Evolutionary conservation across 805 yeast species (phyloP).

Genomic region (Nakazawaea populi): DNA sequence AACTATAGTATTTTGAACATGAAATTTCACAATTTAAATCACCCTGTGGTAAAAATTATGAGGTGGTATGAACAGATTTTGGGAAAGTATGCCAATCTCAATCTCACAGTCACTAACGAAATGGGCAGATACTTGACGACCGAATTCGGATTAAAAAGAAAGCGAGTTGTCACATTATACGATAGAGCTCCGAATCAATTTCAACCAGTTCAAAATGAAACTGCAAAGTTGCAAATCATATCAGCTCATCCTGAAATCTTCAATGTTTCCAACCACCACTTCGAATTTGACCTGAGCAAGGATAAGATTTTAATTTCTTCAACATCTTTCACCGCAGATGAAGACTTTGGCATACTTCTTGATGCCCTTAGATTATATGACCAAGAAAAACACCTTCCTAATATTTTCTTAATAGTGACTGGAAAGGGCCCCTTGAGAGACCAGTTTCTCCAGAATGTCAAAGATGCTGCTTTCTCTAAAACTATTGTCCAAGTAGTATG

Average conservation of each 20-base stretch:
- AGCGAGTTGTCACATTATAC: constrained; percentile 59
- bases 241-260: constrained; percentile 29
- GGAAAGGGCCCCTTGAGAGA: constrained; percentile 88
- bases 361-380: constrained; percentile 65
- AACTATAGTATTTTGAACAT: constrained; percentile 78
- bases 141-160: constrained; percentile 46
- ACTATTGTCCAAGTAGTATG: constrained; percentile 64
- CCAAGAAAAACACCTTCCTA: constrained; percentile 30
- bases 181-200: constrained; percentile 82
- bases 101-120: constrained; percentile 73
- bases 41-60: constrained; percentile 58
- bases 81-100: constrained; percentile 59
- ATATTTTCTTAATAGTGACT: constrained; percentile 72
- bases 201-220: constrained; percentile 36
- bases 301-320: constrained; percentile 76
- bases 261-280: constrained; percentile 12
- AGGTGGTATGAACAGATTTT: constrained; percentile 57
- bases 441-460: constrained; percentile 43
- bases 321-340: constrained; percentile 95
- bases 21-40: constrained; percentile 44
- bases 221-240: constrained; percentile 22
- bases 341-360: constrained; percentile 68
- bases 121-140: constrained; percentile 57
- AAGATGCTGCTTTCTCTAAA: constrained; percentile 32
- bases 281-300: constrained; percentile 25